Evolutionary conservation across 2,329 filamentous ascomycete species (phyloP).

Genomic region (Neurospora crassa): DNA sequence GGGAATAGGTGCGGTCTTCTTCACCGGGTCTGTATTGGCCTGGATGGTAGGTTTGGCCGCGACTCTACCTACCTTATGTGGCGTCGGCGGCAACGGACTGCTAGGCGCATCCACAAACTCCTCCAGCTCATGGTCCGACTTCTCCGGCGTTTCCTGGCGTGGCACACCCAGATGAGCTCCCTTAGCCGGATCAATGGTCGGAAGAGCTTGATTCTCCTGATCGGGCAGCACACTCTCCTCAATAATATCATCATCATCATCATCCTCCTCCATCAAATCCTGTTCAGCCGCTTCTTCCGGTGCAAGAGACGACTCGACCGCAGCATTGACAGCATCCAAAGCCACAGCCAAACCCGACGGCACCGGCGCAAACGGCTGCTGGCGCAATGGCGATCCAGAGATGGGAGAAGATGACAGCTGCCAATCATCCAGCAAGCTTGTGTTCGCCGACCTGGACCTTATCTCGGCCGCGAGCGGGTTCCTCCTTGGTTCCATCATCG

Average conservation of each 20-base stretch:
- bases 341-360: background rate
- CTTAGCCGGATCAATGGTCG: slow-evolving; percentile 13
- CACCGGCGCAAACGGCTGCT: background rate
- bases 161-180: background rate
- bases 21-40: background rate
- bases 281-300: slow-evolving; percentile 1
- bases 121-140: background rate
- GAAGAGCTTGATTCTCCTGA: background rate
- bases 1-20: background rate
- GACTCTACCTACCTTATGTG: slow-evolving; percentile 17
- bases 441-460: slow-evolving; percentile 35
- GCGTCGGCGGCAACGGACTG: slow-evolving; percentile 28
- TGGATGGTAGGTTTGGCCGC: slow-evolving; percentile 2
- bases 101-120: slow-evolving; percentile 38
- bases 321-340: slow-evolving; percentile 8
- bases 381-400: slow-evolving; percentile 35
- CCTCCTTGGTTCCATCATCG: slow-evolving; percentile 34
- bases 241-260: slow-evolving; percentile 15
- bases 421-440: slow-evolving; percentile 36
- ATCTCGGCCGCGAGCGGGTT: slow-evolving; percentile 45
- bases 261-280: slow-evolving; percentile 4
- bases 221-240: slow-evolving; percentile 15
- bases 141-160: background rate
- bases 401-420: slow-evolving; percentile 46
- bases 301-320: background rate